Percentiles rank a stretch among this genome's conserved stretches.
Evolutionary conservation across 2,329 filamentous ascomycete species (phyloP).

Genomic region (Pseudocercospora eumusae): DNA sequence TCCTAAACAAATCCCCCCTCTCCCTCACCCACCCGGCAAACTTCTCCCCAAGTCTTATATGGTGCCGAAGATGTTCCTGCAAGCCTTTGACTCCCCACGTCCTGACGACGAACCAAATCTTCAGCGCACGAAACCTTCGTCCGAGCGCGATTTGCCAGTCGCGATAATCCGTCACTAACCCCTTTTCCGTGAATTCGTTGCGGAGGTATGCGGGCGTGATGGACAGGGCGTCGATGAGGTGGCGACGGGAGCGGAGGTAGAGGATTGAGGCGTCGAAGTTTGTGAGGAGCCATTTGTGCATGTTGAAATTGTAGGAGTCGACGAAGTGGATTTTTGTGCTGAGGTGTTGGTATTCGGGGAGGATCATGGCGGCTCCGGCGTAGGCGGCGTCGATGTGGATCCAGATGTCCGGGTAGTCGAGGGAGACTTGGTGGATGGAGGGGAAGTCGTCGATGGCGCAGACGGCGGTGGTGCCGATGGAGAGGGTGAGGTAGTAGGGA

Average conservation of each 20-base stretch:
- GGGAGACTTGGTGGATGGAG: slow-evolving; percentile 62
- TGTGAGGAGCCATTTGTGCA: slow-evolving; percentile 96
- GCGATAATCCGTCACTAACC: slow-evolving; percentile 88
- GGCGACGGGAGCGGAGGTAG: slow-evolving; percentile 71
- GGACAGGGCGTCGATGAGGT: slow-evolving; percentile 77
- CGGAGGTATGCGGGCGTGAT: slow-evolving; percentile 80
- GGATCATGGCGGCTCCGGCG: slow-evolving; percentile 80
- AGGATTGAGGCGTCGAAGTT: slow-evolving; percentile 87
- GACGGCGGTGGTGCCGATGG: slow-evolving; percentile 82
- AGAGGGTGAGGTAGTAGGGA: slow-evolving; percentile 84
- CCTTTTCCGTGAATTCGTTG: slow-evolving; percentile 77
- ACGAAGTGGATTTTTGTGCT: slow-evolving; percentile 64
- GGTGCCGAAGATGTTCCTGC: slow-evolving; percentile 69
- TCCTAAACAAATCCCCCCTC: slow-evolving; percentile 70
- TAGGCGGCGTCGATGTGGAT: slow-evolving; percentile 94
- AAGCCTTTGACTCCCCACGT: slow-evolving; percentile 78
- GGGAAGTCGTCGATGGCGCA: slow-evolving; percentile 83
- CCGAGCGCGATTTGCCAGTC: slow-evolving; percentile 98
- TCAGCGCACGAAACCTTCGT: slow-evolving; percentile 80
- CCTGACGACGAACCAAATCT: slow-evolving; percentile 92
- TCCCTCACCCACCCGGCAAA: slow-evolving; percentile 64
- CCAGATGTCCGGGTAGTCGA: slow-evolving; percentile 68
- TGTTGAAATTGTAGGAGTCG: slow-evolving; percentile 91
- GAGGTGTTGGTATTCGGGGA: slow-evolving; percentile 75
- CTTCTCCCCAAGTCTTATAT: slow-evolving; percentile 67